phyloP scores from a whole-genome alignment of 1,284 basidiomycete species.

The Boletus albobrunnescens region DNA sequence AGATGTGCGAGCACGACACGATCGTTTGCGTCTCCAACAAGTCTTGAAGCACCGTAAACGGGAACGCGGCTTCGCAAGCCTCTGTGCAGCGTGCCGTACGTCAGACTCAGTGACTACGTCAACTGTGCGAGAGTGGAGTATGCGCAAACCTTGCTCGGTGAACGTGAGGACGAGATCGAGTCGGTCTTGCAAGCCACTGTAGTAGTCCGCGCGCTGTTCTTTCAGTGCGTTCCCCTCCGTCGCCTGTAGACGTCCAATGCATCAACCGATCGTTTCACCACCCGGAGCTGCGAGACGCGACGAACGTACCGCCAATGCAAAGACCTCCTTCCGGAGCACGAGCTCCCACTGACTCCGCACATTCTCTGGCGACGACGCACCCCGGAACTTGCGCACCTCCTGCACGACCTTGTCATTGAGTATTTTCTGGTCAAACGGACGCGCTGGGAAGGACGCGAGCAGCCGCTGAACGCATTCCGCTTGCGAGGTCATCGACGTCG shows the following conservation, averaged over 20 bases:
- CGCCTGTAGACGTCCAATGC: slow-evolving; percentile 36
- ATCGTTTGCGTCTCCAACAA: slow-evolving; percentile 81
- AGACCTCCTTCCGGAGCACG: slow-evolving; percentile 62
- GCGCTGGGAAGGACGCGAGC: slow-evolving; percentile 49
- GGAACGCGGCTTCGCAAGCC: slow-evolving; percentile 49
- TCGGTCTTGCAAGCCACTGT: slow-evolving; percentile 53
- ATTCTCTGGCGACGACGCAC: slow-evolving; percentile 49
- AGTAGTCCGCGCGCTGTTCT: slow-evolving; percentile 51
- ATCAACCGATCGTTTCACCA: neutral
- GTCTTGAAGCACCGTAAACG: slow-evolving; percentile 68
- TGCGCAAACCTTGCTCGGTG: slow-evolving; percentile 62
- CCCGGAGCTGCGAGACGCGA: neutral
- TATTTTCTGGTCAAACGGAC: slow-evolving; percentile 42
- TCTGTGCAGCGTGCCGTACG: slow-evolving; percentile 33
- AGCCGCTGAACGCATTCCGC: slow-evolving; percentile 39
- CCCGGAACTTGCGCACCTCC: slow-evolving; percentile 43
- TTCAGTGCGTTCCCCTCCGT: slow-evolving; percentile 58
- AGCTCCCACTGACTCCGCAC: slow-evolving; percentile 70
- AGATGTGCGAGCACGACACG: slow-evolving; percentile 74
- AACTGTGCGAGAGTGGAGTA: slow-evolving; percentile 27
- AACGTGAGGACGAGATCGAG: slow-evolving; percentile 71
- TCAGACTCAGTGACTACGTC: slow-evolving; percentile 8
- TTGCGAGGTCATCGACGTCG: slow-evolving; percentile 27
- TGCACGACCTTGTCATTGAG: slow-evolving; percentile 50
- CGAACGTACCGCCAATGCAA: slow-evolving; percentile 59